Evolutionary conservation across 805 yeast species (phyloP).

Genomic region (Blastobotrys americana): DNA sequence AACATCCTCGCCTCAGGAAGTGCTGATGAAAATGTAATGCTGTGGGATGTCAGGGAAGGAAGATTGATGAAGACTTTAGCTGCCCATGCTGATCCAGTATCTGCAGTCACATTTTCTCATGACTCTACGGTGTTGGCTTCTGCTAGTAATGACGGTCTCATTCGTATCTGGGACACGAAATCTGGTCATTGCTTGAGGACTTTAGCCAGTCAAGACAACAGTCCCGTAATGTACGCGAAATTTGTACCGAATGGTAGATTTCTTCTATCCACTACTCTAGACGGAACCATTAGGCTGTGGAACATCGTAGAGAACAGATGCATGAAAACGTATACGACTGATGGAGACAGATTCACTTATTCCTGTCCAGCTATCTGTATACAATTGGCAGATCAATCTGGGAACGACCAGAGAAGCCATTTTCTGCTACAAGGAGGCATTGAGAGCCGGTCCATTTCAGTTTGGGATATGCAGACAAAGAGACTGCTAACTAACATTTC

Average conservation of each 20-base stretch:
- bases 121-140: constrained; percentile 80
- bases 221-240: constrained; percentile 67
- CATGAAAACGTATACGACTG: constrained; percentile 55
- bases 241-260: constrained; percentile 77
- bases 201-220: constrained; percentile 67
- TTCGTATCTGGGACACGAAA: constrained; percentile 78
- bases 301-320: constrained; percentile 73
- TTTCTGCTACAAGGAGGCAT: constrained; percentile 53
- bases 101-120: constrained; percentile 61
- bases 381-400: constrained; percentile 22
- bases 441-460: constrained; percentile 37
- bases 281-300: constrained; percentile 76
- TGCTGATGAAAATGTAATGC: constrained; percentile 81
- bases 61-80: constrained; percentile 68
- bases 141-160: constrained; percentile 86
- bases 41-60: constrained; percentile 80
- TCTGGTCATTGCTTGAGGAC: constrained; percentile 92
- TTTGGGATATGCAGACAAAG: constrained; percentile 66
- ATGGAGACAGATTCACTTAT: constrained; percentile 37
- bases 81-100: constrained; percentile 89
- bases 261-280: constrained; percentile 69
- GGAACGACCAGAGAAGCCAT: neutral
- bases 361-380: constrained; percentile 49
- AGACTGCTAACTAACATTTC: constrained; percentile 34
- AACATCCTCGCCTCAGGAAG: constrained; percentile 74